Percentiles rank a stretch among this genome's conserved stretches.
phyloP scores from a whole-genome alignment of 202 grass and related monocot genomes.

The Zizania palustris region DNA sequence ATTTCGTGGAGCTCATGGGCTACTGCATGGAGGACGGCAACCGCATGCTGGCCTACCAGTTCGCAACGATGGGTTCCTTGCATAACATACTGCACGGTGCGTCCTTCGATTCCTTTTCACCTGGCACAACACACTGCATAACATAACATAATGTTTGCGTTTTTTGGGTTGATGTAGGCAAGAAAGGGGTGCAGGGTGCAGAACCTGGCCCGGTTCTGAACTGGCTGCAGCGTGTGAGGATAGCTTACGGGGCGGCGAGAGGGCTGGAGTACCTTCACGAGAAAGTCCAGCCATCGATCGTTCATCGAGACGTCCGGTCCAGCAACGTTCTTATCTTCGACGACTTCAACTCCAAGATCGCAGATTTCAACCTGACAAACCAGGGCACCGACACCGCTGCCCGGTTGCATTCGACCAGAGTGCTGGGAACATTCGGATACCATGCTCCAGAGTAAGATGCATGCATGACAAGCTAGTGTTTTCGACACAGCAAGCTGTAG shows the following conservation, averaged over 20 bases:
- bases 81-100: conserved; percentile 83
- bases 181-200: conserved; percentile 83
- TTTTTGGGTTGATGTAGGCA: conserved; percentile 41
- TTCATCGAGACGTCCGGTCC: conserved; percentile 81
- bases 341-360: conserved; percentile 69
- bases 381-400: conserved; percentile 77
- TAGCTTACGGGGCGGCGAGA: conserved; percentile 77
- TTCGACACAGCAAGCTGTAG: background rate
- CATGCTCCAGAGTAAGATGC: conserved; percentile 84
- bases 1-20: conserved; percentile 70
- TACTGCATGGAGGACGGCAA: conserved; percentile 73
- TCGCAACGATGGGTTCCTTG: conserved; percentile 77
- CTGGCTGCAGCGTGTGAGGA: conserved; percentile 76
- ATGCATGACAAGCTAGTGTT: no score
- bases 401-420: conserved; percentile 79
- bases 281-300: conserved; percentile 84
- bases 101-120: no score
- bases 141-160: no score
- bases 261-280: conserved; percentile 91
- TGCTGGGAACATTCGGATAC: conserved; percentile 90
- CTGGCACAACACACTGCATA: no score
- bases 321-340: conserved; percentile 91
- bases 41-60: conserved; percentile 75
- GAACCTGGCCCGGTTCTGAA: conserved; percentile 70
- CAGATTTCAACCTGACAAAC: conserved; percentile 83